phyloP scores from a whole-genome alignment of 2,329 filamentous ascomycete genomes.

The Acrocalymma vagum region DNA sequence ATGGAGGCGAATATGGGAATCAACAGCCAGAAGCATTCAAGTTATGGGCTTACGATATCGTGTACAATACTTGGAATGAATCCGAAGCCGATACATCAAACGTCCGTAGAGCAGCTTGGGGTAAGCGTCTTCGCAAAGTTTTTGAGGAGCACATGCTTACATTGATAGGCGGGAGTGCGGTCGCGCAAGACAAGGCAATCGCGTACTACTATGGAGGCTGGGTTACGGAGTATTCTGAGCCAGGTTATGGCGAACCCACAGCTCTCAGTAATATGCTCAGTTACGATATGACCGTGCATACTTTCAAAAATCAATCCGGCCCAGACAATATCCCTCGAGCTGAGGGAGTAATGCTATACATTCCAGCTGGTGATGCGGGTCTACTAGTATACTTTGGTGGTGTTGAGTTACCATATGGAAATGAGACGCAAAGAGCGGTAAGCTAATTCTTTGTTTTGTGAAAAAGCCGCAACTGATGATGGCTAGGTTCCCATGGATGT shows the following conservation, averaged over 20 bases:
- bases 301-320: constrained; percentile 60
- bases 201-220: constrained; percentile 69
- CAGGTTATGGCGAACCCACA: constrained; percentile 56
- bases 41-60: constrained; percentile 64
- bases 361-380: constrained; percentile 66
- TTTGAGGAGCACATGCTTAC: constrained; percentile 1
- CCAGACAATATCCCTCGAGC: constrained; percentile 61
- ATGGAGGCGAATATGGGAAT: constrained; percentile 61
- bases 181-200: constrained; percentile 56
- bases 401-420: constrained; percentile 37
- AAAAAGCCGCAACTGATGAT: constrained; percentile 9
- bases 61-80: constrained; percentile 60
- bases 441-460: constrained; percentile 2
- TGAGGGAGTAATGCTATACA: constrained; percentile 65
- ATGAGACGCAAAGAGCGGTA: constrained; percentile 15
- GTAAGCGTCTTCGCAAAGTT: constrained; percentile 8
- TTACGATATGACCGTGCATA: constrained; percentile 62
- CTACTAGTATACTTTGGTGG: constrained; percentile 69
- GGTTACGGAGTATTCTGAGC: constrained; percentile 60
- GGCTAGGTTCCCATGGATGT: constrained; percentile 20
- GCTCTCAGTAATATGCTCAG: constrained; percentile 59
- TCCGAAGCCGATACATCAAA: constrained; percentile 14
- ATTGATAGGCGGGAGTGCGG: constrained; percentile 57
- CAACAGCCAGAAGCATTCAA: constrained; percentile 51
- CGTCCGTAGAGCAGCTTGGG: constrained; percentile 19